Base-by-base conservation (phyloP, 495 filamentous ascomycete genomes). In the Extremus antarcticus region DNA sequence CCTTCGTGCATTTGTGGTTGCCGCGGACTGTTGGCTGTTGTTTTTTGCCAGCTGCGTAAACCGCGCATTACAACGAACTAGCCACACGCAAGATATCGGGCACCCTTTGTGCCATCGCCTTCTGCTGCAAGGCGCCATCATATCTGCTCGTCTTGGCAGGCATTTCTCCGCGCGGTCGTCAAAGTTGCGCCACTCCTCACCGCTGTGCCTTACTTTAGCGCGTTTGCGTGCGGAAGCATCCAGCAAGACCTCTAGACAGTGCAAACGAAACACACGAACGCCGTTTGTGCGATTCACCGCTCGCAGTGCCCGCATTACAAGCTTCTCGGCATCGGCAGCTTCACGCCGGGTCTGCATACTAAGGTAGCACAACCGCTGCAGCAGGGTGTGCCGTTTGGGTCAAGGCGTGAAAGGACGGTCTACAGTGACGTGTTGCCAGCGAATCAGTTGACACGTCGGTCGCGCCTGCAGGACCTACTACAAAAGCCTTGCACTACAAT, bases 401-500 rank as follows among this genome's bases (percentile, higher is more conserved):
- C 53, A 25, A 48, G 32, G 46, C 40, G 22, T 17, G n/a, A 22
- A 47, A 55, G 35, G 40, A 46, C 53, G 51, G 47, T 55, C 53
- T 56, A 43, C 25, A 38, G 57, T 69, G 66, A 67, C 66, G 65
- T 69, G 68, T 39, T 56, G 64, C 65, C 70, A 70, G 63, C 70
- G 62, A 69, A 69, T 66, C 60, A 54, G 48, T 61, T 62, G 56
- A 48, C 62, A 65, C 48, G 55, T 46, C 50, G 51, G 25, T 38
- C 19, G 54, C 25, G 49, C 57, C 81, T 86, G 82, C 81, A 82
- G 72, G 76, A 52, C 68, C 68, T 78, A 80, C 63, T 82, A 84
- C 77, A 85, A 79, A 83, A 95, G 89, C 92, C 91, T 78, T 88
- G 86, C 78, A 87, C 88, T 77, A 62, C 59, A 58, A 61, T 43